Conservation (phyloP, 192 early-diverging fungal genomes). For the Backusella mclennaniae region DNA sequence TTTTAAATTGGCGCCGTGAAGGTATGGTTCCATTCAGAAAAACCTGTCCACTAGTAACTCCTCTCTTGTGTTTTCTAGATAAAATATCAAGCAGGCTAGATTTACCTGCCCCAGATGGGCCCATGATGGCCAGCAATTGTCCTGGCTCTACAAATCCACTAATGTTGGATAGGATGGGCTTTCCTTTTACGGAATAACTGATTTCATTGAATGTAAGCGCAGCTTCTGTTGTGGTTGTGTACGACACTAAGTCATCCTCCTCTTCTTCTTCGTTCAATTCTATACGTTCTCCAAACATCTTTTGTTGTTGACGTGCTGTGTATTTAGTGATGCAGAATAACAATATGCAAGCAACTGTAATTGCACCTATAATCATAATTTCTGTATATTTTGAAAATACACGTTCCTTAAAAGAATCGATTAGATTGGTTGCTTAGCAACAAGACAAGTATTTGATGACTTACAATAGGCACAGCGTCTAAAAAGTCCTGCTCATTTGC, state of each 20-base stretch:
- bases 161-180: slow-evolving; percentile 63
- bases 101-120: slow-evolving; percentile 90
- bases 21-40: slow-evolving; percentile 54
- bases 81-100: slow-evolving; percentile 68
- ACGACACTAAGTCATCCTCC: neutral
- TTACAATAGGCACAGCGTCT: slow-evolving; percentile 31
- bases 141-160: slow-evolving; percentile 73
- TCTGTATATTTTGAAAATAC: slow-evolving; percentile 23
- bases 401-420: slow-evolving; percentile 18
- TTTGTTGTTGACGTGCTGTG: slow-evolving; percentile 19
- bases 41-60: slow-evolving; percentile 29
- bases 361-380: slow-evolving; percentile 16
- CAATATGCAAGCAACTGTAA: slow-evolving; percentile 13
- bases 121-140: slow-evolving; percentile 86
- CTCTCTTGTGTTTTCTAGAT: slow-evolving; percentile 31
- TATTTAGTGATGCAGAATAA: slow-evolving; percentile 17
- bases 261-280: neutral
- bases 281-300: slow-evolving; percentile 21
- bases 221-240: neutral
- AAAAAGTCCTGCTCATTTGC: slow-evolving; percentile 38
- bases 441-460: neutral
- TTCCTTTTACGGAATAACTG: slow-evolving; percentile 38
- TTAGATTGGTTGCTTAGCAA: neutral
- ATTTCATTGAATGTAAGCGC: slow-evolving; percentile 23
- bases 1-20: slow-evolving; percentile 47